Conservation (phyloP, 345 rosid genomes). For the Zanthoxylum bungeanum region DNA sequence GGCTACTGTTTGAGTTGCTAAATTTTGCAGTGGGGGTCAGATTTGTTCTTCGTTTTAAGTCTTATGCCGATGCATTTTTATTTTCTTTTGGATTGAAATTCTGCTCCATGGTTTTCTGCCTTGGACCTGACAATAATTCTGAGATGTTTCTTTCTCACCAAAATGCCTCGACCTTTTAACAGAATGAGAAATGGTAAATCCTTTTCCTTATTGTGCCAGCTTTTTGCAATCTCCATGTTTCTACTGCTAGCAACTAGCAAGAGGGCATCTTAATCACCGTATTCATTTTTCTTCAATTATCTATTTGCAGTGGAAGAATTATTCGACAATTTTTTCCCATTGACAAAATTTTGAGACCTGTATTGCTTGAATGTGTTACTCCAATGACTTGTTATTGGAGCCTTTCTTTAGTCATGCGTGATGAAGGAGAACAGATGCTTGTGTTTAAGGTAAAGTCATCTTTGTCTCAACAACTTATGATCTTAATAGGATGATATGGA, state of each 20-base stretch:
- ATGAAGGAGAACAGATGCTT: conserved; percentile 59
- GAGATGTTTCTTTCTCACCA: neutral
- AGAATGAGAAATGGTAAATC: neutral
- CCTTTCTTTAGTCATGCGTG: conserved; percentile 58
- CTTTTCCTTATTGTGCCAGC: neutral
- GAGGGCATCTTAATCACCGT: neutral
- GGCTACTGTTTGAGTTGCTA: neutral
- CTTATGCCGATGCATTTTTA: neutral
- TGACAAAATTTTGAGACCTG: conserved; percentile 78
- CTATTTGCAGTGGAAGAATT: conserved; percentile 55
- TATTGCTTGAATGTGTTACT: conserved; percentile 68
- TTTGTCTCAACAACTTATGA: neutral
- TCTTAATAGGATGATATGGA: neutral
- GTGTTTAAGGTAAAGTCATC: conserved; percentile 60
- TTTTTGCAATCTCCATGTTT: neutral
- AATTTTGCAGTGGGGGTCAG: neutral
- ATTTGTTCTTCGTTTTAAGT: neutral
- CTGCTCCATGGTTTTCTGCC: neutral
- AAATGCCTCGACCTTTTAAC: neutral
- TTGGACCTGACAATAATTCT: neutral
- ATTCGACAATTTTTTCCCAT: conserved; percentile 60
- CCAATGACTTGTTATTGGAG: conserved; percentile 90
- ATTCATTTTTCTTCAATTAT: neutral
- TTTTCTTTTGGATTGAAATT: neutral
- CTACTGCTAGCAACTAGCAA: neutral